Evolutionary conservation across 208 protist species (phyloP), one percentile per base, ranked within the genome.

Genomic region (Paratrypanosoma confusum): DNA sequence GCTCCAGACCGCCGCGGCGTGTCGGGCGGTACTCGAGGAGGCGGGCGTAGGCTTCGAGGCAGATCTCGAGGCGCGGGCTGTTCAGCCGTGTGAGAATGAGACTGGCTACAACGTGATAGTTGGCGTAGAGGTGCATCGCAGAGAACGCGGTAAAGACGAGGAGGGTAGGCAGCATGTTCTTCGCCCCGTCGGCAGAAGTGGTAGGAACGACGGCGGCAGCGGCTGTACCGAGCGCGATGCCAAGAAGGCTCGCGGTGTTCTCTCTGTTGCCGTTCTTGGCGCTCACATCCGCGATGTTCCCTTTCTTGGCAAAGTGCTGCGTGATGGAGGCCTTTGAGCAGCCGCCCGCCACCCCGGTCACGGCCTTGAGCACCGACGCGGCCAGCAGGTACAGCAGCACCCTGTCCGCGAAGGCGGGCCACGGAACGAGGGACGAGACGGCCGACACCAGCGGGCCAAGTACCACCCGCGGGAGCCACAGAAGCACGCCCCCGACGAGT

Each of bases 261-360:
- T 68, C 56, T n/a, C 72, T 63, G 22, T 57, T 85, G 5, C 52
- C 42, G 16, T 71, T 55, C 31, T 76, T 81, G 3, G 74, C 66
- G 8, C 56, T 25, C 14, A 83, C 56, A 35, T 81, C 71, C 3
- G 71, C 70, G 14, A 47, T 61, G 57, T 86, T 83, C 28, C 68
- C 42, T 22, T 40, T 35, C n/a, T 55, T 28, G 6, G 70, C 69
- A 31, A 82, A 86, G 59, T 80, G 70, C 50, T 78, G 61, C 14
- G 61, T 61, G 14, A 82, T 50, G 11, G 70, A 50, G 4, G 61
- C 57, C 1, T 59, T 51, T 8, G 75, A 70, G 27, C 56, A 55
- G 4, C 32, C 45, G 10, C 52, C 68, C 16, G 58, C 62, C n/a
- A 84, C 75, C 18, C 59, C 50, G 10, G 55, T 49, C 17, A 84